These are phyloP conservation scores for Paramecium primaurelia DNA, from an alignment of 73 alveolate species.

Conservation along the genomic window DNA sequence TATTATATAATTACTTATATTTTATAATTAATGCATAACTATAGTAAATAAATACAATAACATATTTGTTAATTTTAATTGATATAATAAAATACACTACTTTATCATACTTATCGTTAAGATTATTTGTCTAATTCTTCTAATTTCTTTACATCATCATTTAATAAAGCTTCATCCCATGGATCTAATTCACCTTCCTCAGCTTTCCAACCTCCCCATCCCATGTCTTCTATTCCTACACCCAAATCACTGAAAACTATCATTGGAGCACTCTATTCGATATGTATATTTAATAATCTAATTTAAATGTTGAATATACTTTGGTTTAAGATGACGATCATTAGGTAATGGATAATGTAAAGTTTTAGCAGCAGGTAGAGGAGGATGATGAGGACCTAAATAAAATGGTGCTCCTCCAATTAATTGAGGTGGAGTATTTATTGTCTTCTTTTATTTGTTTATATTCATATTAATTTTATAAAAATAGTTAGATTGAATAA, in stretches of 20 bases:
- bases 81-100: too few relatives aligned
- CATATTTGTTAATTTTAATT: too few relatives aligned
- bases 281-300: constrained; percentile 18
- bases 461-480: neutral
- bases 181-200: constrained; percentile 16
- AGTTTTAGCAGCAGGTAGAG: constrained; percentile 31
- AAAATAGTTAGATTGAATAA: neutral
- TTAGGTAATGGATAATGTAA: constrained; percentile 15
- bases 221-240: neutral
- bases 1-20: too few relatives aligned
- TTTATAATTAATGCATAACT: too few relatives aligned
- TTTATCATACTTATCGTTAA: neutral
- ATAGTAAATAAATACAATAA: too few relatives aligned
- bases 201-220: constrained; percentile 52
- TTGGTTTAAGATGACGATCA: constrained; percentile 36
- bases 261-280: neutral
- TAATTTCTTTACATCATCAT: constrained; percentile 8
- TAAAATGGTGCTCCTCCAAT: neutral
- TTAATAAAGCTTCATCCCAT: constrained; percentile 15
- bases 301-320: neutral
- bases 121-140: neutral
- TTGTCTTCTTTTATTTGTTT: neutral
- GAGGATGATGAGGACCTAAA: constrained; percentile 42
- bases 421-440: neutral
- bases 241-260: constrained; percentile 21